phyloP scores from a whole-genome alignment of 805 yeast species.

The Yamadazyma scolyti region DNA sequence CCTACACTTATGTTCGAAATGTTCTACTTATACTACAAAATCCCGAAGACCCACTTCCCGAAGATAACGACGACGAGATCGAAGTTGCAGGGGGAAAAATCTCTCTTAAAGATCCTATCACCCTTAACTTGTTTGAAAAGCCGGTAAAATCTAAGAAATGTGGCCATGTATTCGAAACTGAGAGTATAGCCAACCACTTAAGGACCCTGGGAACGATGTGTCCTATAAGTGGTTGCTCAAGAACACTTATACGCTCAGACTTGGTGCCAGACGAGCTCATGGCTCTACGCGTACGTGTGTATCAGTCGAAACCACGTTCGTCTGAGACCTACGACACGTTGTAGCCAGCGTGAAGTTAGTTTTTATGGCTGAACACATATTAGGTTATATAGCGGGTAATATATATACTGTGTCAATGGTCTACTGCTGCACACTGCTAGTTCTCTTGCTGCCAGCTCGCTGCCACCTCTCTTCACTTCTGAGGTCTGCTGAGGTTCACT shows the following conservation, averaged over 20 bases:
- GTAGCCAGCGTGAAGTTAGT: no score
- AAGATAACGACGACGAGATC: slow-evolving; percentile 52
- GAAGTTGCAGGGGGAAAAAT: slow-evolving; percentile 68
- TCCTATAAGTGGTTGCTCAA: slow-evolving; percentile 58
- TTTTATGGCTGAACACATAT: no score
- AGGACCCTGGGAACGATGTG: slow-evolving; percentile 34
- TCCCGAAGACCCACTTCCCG: slow-evolving; percentile 64
- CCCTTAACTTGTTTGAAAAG: slow-evolving; percentile 44
- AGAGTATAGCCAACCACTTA: slow-evolving; percentile 35
- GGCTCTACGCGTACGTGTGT: slow-evolving; percentile 49
- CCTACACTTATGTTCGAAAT: slow-evolving; percentile 31
- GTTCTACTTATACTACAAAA: slow-evolving; percentile 48
- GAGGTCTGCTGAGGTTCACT: no score
- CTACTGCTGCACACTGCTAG: no score
- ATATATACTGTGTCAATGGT: no score
- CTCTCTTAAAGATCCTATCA: slow-evolving; percentile 66
- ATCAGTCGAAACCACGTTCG: neutral
- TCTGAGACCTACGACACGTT: no score
- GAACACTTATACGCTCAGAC: slow-evolving; percentile 28
- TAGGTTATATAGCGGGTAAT: no score
- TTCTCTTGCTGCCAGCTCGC: no score
- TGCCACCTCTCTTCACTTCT: no score
- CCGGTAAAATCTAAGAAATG: slow-evolving; percentile 60
- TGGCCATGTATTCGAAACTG: slow-evolving; percentile 58
- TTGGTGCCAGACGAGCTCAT: slow-evolving; percentile 49